Evolutionary conservation across 768 basidiomycete species (phyloP), one percentile per base, ranked within the genome.

Genomic region (Rhodotorula toruloides): DNA sequence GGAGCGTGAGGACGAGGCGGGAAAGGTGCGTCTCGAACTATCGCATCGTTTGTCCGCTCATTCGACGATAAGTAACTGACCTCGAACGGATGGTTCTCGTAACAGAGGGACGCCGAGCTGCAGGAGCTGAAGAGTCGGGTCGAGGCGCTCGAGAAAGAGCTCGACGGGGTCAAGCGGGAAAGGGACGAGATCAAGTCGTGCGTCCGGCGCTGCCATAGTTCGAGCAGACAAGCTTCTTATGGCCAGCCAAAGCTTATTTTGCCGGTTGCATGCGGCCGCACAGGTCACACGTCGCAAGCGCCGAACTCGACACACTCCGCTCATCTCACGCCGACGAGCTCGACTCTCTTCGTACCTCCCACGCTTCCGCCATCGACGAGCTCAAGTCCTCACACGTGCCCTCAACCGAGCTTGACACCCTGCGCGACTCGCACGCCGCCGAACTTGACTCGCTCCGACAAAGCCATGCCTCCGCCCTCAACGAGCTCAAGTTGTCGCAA

Each of bases 361-460:
- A 17, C 39, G 79, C 82, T 42, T 82, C 82, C n/a, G 71, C 77
- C 8, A 80, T 88, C 25, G 82, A 87, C 71, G 79, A 83, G 46
- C 80, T 81, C 58, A 76, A 76, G 0, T 77, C 43, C 21, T 25
- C n/a, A n/a, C 21, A 42, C 17, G 29, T 21, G 34, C 21, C 32
- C 17, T 47, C 50, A 86, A 27, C 84, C 85, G 77, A 90, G 90
- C 79, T 82, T 6, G 21, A 83, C 73, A 81, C 88, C 56, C 80
- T 79, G 59, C 82, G 78, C 54, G 80, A 86, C 67, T 83, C 79
- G 61, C n/a, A n/a, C n/a, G n/a, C n/a, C n/a, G n/a, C n/a, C n/a
- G n/a, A n/a, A n/a, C n/a, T n/a, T n/a, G n/a, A n/a, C 79, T 90
- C 37, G 88, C 91, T 71, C 90, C 89, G 21, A 89, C 90, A 1